Base-by-base conservation (phyloP, 2,329 filamentous ascomycete species). In the Alternaria burnsii region DNA sequence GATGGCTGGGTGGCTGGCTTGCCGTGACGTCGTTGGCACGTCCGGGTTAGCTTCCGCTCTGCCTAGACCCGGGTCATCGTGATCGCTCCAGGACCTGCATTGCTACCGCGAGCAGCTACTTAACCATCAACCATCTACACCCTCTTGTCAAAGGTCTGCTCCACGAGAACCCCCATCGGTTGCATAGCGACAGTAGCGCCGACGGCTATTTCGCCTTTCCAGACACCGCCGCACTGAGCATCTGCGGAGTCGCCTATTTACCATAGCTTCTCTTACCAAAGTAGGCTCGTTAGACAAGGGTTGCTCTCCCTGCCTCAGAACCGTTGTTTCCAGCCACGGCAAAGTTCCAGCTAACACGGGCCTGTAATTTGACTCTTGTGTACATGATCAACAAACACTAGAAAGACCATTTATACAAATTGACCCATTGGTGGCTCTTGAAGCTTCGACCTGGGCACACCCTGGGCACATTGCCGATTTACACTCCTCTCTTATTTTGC, bases 1-100 rank as follows among this genome's bases (percentile, higher is more conserved):
- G 20, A 38, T 50, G 46, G 46, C 46, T 50, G 46, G 46, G 46
- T 48, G 46, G 46, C 46, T 48, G 46, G 46, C 46, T 50, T 38
- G 46, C 46, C 46, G 30, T 50, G 46, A 50, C 46, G 46, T 50
- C 46, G 46, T 38, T 50, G 46, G 46, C 32, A 14, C 30, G 30
- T 20, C 46, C 32, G 20, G 20, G 18, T 12, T 50, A 38, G 46
- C 46, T 36, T 50, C 46, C 46, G 46, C 30, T 20, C 36, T 26
- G 46, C 32, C 46, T 26, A 8, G 46, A 34, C 32, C 46, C 14
- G 24, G 46, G 5, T 24, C 10, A 38, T 36, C 46, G 46, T 34
- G 30, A 1, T 50, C 46, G 24, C 46, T 50, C 14, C 30, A 14
- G 46, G 46, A 12, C 46, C 46, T 50, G 46, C 46, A 50, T 26